phyloP scores from a whole-genome alignment of 2,329 filamentous ascomycete species.

The Aureobasidium sp. region DNA sequence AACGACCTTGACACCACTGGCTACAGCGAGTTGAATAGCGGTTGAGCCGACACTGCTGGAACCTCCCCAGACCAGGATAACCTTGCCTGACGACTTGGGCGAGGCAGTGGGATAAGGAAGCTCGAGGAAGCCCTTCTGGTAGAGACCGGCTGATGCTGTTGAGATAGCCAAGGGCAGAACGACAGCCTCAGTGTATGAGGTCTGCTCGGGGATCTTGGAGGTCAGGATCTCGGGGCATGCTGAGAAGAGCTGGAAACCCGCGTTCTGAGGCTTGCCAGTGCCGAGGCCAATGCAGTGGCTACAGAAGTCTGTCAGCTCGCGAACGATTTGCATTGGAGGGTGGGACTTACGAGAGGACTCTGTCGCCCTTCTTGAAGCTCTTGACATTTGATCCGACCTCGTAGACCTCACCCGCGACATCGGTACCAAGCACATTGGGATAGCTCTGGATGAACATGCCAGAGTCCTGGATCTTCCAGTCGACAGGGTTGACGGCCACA shows the following conservation, averaged over 20 bases:
- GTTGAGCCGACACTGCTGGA: conserved; percentile 28
- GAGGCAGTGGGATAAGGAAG: conserved; percentile 31
- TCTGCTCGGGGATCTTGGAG: conserved; percentile 31
- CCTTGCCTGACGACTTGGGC: conserved; percentile 28
- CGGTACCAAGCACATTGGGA: conserved; percentile 15
- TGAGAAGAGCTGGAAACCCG: conserved; percentile 30
- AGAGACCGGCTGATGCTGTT: conserved; percentile 37
- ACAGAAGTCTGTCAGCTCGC: background rate
- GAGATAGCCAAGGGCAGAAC: conserved; percentile 39
- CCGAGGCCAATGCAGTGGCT: conserved; percentile 13
- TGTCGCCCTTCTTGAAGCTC: conserved; percentile 42
- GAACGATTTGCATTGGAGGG: background rate
- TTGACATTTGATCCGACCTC: conserved; percentile 38
- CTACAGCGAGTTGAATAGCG: conserved; percentile 29
- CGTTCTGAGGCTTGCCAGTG: conserved; percentile 10
- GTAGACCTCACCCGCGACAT: conserved; percentile 29
- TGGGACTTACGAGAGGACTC: conserved; percentile 32
- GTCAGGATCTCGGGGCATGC: conserved; percentile 24
- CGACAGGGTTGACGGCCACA: conserved; percentile 32
- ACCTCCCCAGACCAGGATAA: conserved; percentile 33
- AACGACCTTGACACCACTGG: conserved; percentile 29
- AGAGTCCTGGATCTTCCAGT: conserved; percentile 31
- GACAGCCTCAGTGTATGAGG: conserved; percentile 32
- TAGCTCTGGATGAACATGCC: conserved; percentile 27
- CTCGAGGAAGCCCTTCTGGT: conserved; percentile 31